These are phyloP conservation scores for Lepidopterella palustris DNA, from an alignment of 495 filamentous ascomycete species.

Conservation along the genomic window DNA sequence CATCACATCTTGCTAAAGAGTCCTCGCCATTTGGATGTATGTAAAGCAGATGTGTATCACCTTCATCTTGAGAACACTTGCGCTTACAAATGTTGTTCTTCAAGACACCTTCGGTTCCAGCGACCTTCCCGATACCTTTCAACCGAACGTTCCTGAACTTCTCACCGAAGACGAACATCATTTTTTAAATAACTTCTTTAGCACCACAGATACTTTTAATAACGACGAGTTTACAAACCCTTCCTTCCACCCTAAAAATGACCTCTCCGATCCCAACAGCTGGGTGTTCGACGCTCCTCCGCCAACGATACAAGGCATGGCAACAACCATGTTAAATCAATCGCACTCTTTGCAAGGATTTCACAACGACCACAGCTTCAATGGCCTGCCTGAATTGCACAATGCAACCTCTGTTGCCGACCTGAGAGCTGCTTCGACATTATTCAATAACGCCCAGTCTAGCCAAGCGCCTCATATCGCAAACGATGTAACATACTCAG, in stretches of 20 bases:
- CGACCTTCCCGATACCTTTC: conserved; percentile 7
- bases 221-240: neutral
- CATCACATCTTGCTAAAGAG: conserved; percentile 4
- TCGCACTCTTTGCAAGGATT: conserved; percentile 15
- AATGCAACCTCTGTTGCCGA: conserved; percentile 10
- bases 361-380: conserved; percentile 10
- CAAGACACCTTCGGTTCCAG: conserved; percentile 13
- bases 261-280: conserved; percentile 9
- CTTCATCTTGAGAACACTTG: neutral
- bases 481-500: neutral
- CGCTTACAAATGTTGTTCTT: neutral
- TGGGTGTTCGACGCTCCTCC: conserved; percentile 10
- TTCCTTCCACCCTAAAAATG: neutral
- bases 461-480: neutral
- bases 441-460: conserved; percentile 16
- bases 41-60: neutral
- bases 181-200: conserved; percentile 18
- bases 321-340: conserved; percentile 23
- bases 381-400: conserved; percentile 1
- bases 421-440: conserved; percentile 13
- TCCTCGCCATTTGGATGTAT: conserved; percentile 21
- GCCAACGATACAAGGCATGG: conserved; percentile 18
- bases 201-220: conserved; percentile 4
- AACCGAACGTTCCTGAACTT: conserved; percentile 6
- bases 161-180: conserved; percentile 18